Conservation (phyloP, 176 grass and related monocot genomes). For the Puccinellia tenuiflora region DNA sequence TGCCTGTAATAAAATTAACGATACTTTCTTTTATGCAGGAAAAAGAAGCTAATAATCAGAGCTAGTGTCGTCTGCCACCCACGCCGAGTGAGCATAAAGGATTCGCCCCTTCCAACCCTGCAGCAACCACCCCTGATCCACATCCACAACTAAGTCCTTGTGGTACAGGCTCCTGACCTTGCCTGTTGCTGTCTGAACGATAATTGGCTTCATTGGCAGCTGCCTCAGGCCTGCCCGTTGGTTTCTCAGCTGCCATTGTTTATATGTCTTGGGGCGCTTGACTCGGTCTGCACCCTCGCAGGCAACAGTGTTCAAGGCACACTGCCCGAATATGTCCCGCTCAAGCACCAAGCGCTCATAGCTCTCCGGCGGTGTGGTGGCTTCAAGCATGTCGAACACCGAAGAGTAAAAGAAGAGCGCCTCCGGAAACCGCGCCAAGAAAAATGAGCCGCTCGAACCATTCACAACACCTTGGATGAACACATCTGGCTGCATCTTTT, state of each 20-base stretch:
- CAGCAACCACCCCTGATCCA: conserved; percentile 42
- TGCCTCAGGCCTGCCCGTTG: conserved; percentile 39
- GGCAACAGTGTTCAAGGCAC: conserved; percentile 25
- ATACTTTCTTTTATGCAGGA: not conserved
- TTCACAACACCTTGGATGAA: conserved; percentile 44
- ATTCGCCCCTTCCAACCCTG: conserved; percentile 58
- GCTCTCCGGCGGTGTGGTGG: conserved; percentile 31
- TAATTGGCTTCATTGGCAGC: conserved; percentile 29
- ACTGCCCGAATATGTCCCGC: conserved; percentile 27
- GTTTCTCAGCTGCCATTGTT: conserved; percentile 44
- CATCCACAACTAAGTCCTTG: conserved; percentile 45
- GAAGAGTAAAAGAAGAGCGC: conserved; percentile 42
- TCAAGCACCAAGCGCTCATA: conserved; percentile 37
- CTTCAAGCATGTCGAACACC: conserved; percentile 42
- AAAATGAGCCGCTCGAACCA: conserved; percentile 32
- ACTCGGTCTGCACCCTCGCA: conserved; percentile 41
- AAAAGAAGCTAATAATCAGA: not conserved
- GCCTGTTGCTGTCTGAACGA: not conserved
- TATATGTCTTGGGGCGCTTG: conserved; percentile 51
- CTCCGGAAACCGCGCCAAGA: conserved; percentile 41
- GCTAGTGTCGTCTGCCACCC: conserved; percentile 17
- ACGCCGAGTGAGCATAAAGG: conserved; percentile 33
- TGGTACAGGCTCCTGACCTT: conserved; percentile 39
- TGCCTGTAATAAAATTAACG: not conserved
- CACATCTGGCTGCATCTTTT: conserved; percentile 24